Percentiles rank a stretch among this genome's conserved stretches.
Conservation (phyloP, 108 stramenopile genomes). For the Pseudonitzschia multiseries region DNA sequence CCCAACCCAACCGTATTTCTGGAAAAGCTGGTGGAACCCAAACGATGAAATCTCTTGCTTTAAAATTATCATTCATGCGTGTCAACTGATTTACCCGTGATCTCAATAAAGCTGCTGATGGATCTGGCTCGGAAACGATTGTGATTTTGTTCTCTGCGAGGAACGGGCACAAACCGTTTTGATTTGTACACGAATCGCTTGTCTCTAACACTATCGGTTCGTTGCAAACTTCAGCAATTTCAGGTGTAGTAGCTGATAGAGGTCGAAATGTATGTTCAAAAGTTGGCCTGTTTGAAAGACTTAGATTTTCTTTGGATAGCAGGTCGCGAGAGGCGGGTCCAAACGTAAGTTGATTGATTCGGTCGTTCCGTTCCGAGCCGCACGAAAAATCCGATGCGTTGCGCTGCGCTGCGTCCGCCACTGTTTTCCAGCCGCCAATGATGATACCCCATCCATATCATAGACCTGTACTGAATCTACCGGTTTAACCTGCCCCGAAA, state of each 20-base stretch:
- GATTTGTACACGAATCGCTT: too few species aligned
- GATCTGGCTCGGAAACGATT: conserved; percentile 1
- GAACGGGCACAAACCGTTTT: not conserved
- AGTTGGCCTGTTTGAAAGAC: too few species aligned
- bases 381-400: too few species aligned
- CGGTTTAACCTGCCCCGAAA: conserved; percentile 29
- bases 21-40: not conserved
- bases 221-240: too few species aligned
- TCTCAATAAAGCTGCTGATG: conserved; percentile 34
- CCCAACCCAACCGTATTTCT: not conserved
- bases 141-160: not conserved
- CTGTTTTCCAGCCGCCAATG: conserved; percentile 25
- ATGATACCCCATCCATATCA: conserved; percentile 57
- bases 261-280: too few species aligned
- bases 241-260: too few species aligned
- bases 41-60: conserved; percentile 16
- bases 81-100: conserved; percentile 52
- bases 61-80: conserved; percentile 42
- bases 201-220: too few species aligned
- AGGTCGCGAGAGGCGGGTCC: too few species aligned
- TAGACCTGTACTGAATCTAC: conserved; percentile 52
- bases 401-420: not conserved
- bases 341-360: too few species aligned
- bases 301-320: too few species aligned
- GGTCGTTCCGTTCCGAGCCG: too few species aligned